Conservation (phyloP, 148 eudicot genomes). For the Pouteria glomerata region DNA sequence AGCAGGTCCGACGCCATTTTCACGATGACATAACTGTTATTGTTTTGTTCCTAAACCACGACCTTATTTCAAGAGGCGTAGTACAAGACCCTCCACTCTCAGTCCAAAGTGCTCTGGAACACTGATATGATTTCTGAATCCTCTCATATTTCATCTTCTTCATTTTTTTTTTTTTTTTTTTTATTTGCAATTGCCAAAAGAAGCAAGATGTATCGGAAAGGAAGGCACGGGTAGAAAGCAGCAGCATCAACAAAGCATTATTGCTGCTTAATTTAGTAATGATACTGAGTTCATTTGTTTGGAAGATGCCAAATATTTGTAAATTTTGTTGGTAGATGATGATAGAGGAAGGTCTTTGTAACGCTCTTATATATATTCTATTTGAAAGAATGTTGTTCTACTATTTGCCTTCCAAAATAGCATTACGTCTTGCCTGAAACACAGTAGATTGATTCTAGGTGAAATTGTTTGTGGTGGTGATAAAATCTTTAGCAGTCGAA, state of each 20-base stretch:
- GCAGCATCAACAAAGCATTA: neutral
- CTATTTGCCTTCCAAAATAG: neutral
- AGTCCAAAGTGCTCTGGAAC: slow-evolving; percentile 54
- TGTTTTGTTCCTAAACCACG: slow-evolving; percentile 68
- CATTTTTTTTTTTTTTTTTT: too few species aligned
- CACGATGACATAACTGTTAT: slow-evolving; percentile 74
- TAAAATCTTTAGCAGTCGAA: too few species aligned
- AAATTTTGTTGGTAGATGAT: neutral
- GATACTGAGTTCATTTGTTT: slow-evolving; percentile 4
- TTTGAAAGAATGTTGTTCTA: slow-evolving; percentile 11
- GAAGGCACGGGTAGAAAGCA: neutral
- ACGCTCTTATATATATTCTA: slow-evolving; percentile 12
- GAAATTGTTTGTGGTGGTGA: too few species aligned
- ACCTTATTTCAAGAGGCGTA: slow-evolving; percentile 46
- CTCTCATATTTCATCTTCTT: neutral
- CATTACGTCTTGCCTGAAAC: neutral
- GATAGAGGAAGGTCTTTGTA: neutral
- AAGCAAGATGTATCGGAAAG: neutral
- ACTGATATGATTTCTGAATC: slow-evolving; percentile 18
- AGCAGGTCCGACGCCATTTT: slow-evolving; percentile 72
- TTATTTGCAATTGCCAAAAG: too few species aligned
- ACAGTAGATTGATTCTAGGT: too few species aligned
- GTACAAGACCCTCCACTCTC: slow-evolving; percentile 48
- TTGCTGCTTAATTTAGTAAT: neutral
- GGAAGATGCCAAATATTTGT: neutral